Base-by-base conservation (phyloP, 2,329 filamentous ascomycete genomes). In the Clonostachys sp. region DNA sequence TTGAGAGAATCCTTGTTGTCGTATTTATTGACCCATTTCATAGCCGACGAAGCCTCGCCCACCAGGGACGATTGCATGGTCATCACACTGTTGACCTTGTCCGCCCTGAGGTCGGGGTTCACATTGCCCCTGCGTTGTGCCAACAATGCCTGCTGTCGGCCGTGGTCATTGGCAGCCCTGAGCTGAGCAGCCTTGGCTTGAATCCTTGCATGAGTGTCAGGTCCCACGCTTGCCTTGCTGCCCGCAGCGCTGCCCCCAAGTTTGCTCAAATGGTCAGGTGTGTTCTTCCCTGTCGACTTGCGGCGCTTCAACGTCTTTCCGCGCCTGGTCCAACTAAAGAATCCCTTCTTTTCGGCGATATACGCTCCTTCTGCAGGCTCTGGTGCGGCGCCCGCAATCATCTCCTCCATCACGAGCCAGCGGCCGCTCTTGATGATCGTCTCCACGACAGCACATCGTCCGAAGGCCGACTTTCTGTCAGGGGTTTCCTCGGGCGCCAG, bases 11-110 rank as follows among this genome's bases (percentile, higher is more conserved):
- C 85, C 68, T 94, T 95, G 24, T 30, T 30, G 68, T 97, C 94
- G 62, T 96, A 97, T 58, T 91, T 91, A 65, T 78, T 92, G 34
- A 92, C 90, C 94, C 94, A 99, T 66, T 96, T 95, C 84, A 99
- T 86, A 2, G 94, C 94, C 20, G 91, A 88, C 9, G 88, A 94
- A 16, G 91, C 92, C 63, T 96, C 94, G 46, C 78, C 90, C 59
- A 91, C 77, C 51, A 97, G 86, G 46, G 84, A 80, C 2, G 91
- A 87, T 61, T 96, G 91, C 42, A 97, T 73, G 4, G 91, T 96
- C 60, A 96, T 78, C 48, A 95, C 81, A 55, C 94, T 99, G 65
- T 85, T 91, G 4, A 91, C 96, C 77, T 95, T 96, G 48, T 71
- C 78, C 52, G 17, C 17, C 36, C 36, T 39, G 17, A 39, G 36